Percentiles rank a stretch among this genome's conserved stretches.
Conservation (phyloP, 371 early-diverging fungal genomes). For the Funneliformis caledonium region DNA sequence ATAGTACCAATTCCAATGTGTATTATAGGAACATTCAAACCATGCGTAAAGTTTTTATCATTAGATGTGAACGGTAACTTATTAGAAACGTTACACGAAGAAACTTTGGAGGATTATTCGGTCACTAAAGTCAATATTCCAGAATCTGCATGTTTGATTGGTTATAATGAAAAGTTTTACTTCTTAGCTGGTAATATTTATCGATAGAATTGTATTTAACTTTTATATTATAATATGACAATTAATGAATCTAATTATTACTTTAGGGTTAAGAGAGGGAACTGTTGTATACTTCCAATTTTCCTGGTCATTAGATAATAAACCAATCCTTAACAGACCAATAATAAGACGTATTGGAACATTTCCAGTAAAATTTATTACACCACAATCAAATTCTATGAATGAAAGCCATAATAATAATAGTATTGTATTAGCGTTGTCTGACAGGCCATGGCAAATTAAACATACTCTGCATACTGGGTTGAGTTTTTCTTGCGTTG, state of each 20-base stretch:
- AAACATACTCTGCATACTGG: background rate
- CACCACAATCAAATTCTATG: background rate
- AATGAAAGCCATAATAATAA: background rate
- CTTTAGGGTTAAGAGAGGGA: conserved; percentile 20
- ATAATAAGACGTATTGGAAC: conserved; percentile 13
- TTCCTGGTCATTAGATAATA: conserved; percentile 11
- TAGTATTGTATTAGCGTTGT: conserved; percentile 1
- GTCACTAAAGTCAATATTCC: conserved; percentile 16
- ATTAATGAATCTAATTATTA: background rate
- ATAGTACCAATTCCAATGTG: background rate
- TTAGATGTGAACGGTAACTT: background rate
- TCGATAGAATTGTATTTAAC: background rate
- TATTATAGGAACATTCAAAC: conserved; percentile 25
- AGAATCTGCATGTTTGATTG: conserved; percentile 25
- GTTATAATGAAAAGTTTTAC: background rate
- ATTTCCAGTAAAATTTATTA: conserved; percentile 24
- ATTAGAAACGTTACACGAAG: conserved; percentile 11
- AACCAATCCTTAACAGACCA: background rate
- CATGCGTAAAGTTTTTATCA: conserved; percentile 14
- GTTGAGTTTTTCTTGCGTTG: conserved; percentile 18
- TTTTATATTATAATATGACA: background rate
- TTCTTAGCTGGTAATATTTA: conserved; percentile 15
- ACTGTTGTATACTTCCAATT: conserved; percentile 12
- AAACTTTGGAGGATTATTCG: background rate
- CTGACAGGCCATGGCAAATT: conserved; percentile 33